Base-by-base conservation (phyloP, 2,329 filamentous ascomycete species). In the Teratosphaeriaceae sp. region DNA sequence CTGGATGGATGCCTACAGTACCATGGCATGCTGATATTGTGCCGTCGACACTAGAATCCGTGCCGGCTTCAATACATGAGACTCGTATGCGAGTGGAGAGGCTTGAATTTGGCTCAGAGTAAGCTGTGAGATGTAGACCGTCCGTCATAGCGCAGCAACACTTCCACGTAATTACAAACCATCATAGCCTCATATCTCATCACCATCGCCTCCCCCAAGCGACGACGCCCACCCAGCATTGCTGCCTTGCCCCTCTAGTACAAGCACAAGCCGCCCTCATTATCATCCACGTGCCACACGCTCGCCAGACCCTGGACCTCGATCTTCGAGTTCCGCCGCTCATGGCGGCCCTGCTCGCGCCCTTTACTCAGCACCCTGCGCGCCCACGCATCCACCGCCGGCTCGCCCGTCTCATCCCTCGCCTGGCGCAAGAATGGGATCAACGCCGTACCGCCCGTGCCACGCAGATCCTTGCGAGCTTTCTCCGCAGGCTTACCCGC, bases 381-480 rank as follows among this genome's bases (percentile, higher is more conserved):
- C 12, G 78, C 78, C 79, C 79, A 82, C 1, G 71, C 70, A 55
- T 82, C 78, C 38, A 97, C 82, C 1, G 89, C 88, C 1, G 88
- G 88, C 64, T 97, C 90, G 13, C 87, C 86, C 1, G 92, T 98
- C 72, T 98, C 92, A 58, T 98, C 89, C 21, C 92, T 77, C 3
- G 92, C 92, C 67, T 98, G 92, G 67, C 97, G 96, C 48, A 98
- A 71, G 66, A 98, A 98, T 0, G 90, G 87, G 43, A 98, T 96
- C 44, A 98, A 71, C 0, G 89, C 86, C 0, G 92, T 97, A 13
- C 92, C 92, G 12, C 92, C 92, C 0, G 92, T 98, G 2, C 92
- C 92, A 34, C 85, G 86, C 21, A 95, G 75, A 40, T 83, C 83
- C 53, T 75, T 76, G 64, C 55, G 63, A 47, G 60, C 52, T 53